Evolutionary conservation across 306 rosid genomes (phyloP).

Genomic region (Dalbergia cochinchinensis): DNA sequence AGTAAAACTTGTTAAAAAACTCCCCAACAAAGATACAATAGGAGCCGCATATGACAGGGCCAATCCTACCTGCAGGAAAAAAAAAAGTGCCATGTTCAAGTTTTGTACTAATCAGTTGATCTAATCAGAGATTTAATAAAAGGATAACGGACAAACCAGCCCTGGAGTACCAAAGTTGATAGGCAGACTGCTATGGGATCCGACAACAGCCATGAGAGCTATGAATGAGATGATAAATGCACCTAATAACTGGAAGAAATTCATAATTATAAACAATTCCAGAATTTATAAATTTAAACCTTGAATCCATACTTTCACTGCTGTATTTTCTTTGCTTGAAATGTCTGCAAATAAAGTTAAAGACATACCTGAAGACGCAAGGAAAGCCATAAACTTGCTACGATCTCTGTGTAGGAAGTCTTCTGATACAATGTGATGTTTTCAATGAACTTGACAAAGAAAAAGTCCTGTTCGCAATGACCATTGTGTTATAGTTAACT

Average conservation of each 20-base stretch:
- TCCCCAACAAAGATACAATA: constrained; percentile 80
- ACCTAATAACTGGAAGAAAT: constrained; percentile 78
- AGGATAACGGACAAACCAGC: constrained; percentile 65
- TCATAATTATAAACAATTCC: constrained; percentile 32
- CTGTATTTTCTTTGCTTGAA: constrained; percentile 9
- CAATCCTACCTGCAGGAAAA: constrained; percentile 76
- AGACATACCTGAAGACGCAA: constrained; percentile 88
- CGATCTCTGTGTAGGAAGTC: constrained; percentile 91
- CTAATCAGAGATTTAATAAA: constrained; percentile 44
- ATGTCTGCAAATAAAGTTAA: constrained; percentile 18
- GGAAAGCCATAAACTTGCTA: constrained; percentile 98
- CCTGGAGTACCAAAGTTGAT: constrained; percentile 90
- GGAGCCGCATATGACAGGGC: constrained; percentile 97
- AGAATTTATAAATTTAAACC: constrained; percentile 28
- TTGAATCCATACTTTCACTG: constrained; percentile 2
- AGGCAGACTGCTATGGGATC: constrained; percentile 73
- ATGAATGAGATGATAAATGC: constrained; percentile 83
- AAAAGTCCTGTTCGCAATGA: constrained; percentile 68
- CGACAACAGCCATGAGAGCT: constrained; percentile 91
- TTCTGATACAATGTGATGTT: constrained; percentile 79
- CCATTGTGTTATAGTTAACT: constrained; percentile 38
- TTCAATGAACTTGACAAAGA: constrained; percentile 72
- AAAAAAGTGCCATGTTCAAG: constrained; percentile 29
- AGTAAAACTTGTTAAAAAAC: constrained; percentile 88
- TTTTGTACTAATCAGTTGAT: constrained; percentile 27